These are phyloP conservation scores for Balansia obtecta DNA, from an alignment of 2,329 filamentous ascomycete genomes.

Conservation along the genomic window DNA sequence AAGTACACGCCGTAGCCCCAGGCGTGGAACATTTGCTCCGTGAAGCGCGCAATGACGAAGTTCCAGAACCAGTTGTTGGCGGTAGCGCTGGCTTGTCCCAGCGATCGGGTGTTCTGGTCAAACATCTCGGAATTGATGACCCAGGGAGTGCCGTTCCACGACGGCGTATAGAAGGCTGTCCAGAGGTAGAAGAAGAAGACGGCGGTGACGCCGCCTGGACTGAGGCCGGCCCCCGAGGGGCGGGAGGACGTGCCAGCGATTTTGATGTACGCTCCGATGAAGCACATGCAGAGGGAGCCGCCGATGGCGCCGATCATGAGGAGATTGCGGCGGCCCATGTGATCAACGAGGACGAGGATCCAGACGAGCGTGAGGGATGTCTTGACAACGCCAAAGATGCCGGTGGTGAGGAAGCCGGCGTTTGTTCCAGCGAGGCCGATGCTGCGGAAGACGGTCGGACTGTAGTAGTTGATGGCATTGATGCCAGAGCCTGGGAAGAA, in stretches of 20 bases:
- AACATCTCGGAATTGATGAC: constrained; percentile 69
- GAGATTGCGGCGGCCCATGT: constrained; percentile 37
- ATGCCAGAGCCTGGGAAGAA: constrained; percentile 17
- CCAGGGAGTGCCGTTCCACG: constrained; percentile 66
- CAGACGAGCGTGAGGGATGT: constrained; percentile 30
- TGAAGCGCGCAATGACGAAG: constrained; percentile 57
- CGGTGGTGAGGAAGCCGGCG: constrained; percentile 17
- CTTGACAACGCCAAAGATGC: constrained; percentile 18
- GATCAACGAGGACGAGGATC: constrained; percentile 15
- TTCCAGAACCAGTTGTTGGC: constrained; percentile 65
- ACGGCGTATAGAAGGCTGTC: constrained; percentile 52
- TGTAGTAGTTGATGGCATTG: constrained; percentile 21
- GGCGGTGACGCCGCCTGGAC: constrained; percentile 48
- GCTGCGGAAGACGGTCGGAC: constrained; percentile 17
- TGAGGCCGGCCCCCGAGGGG: constrained; percentile 4
- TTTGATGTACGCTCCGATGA: constrained; percentile 37
- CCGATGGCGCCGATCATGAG: constrained; percentile 48
- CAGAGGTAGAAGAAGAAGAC: constrained; percentile 51
- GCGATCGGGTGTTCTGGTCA: constrained; percentile 45
- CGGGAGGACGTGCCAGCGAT: constrained; percentile 14
- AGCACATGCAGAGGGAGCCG: constrained; percentile 56
- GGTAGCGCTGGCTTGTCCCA: constrained; percentile 61
- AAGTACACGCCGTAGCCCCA: constrained; percentile 56
- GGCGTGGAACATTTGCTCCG: constrained; percentile 48
- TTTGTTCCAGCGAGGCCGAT: constrained; percentile 15